Percentiles rank a stretch among this genome's conserved stretches.
Conservation (phyloP, 768 basidiomycete species). For the Boletus vinaceobasis region DNA sequence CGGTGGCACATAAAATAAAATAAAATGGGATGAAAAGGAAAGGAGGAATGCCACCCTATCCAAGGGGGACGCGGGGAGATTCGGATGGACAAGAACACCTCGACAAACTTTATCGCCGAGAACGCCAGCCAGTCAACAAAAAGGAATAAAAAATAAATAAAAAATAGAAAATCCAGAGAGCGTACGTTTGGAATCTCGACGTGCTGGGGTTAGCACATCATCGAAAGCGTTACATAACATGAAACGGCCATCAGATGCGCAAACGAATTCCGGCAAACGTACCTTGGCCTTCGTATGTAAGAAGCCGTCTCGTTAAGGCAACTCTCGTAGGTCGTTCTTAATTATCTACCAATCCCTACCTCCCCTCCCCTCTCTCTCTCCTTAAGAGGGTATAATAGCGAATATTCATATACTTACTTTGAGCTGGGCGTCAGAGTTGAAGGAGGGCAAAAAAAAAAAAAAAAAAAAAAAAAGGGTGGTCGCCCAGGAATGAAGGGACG, state of each 20-base stretch:
- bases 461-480: not conserved
- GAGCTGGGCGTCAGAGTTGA: no score
- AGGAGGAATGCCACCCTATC: no score
- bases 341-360: not conserved
- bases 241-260: slow-evolving; percentile 22
- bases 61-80: no score
- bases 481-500: no score
- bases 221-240: slow-evolving; percentile 9
- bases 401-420: not conserved
- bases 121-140: no score
- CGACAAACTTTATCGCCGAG: no score
- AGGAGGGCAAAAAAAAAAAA: not conserved
- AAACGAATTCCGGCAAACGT: not conserved
- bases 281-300: slow-evolving; percentile 15
- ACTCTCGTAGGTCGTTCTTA: not conserved
- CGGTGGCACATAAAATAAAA: no score
- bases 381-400: not conserved
- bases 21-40: no score
- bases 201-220: not conserved
- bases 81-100: no score
- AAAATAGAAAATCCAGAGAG: not conserved
- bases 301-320: not conserved
- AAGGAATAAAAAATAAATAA: no score
- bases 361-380: no score
- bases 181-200: not conserved